Base-by-base conservation (phyloP, 495 filamentous ascomycete genomes). In the Talaromyces nanjingensis region DNA sequence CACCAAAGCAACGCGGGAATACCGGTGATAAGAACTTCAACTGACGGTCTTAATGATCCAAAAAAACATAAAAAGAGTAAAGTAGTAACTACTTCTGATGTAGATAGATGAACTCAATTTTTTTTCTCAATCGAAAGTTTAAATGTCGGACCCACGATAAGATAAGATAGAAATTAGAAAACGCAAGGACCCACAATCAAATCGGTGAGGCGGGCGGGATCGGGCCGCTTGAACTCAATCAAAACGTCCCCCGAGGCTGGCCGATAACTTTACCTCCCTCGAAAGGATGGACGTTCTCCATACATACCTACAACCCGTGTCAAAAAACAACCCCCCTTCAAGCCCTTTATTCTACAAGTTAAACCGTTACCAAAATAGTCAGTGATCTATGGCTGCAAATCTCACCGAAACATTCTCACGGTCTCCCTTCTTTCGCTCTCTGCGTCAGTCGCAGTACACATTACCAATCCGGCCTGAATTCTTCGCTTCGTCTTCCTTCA, bases 391-490 rank as follows among this genome's bases (percentile, higher is more conserved):
- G 53, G 53, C 22, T 31, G 22, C 53, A 56, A 56, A 56, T 56
- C 24, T 56, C 53, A 29, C n/a, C 27, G 53, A 31, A 14, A 14
- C 27, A 29, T 27, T 56, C 53, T 31, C 27, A 14, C 22, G 24
- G 16, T 56, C 53, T 29, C 56, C 27, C 27, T 68, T 67, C 49
- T 52, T 64, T 37, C 39, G 18, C 8, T 67, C 65, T 20, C 65
- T 67, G n/a, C 49, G 55, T 14, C 62, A 67, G 58, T 67, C 65
- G 11, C 14, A 22, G 9, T 62, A 22, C 25, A 52, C 63, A 5
- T 12, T 39, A 27, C 58, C 65, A n/a, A 56, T 67, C n/a, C 12
- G 47, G 33, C 33, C 62, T 18, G 64, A 65, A 24, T 70, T 68
- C 33, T 55, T 70, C 1, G 39, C 60, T 1, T 70, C 68, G 3